Percentiles rank a stretch among this genome's conserved stretches.
Evolutionary conservation across 768 basidiomycete species (phyloP).

Genomic region (Suillus luteus): DNA sequence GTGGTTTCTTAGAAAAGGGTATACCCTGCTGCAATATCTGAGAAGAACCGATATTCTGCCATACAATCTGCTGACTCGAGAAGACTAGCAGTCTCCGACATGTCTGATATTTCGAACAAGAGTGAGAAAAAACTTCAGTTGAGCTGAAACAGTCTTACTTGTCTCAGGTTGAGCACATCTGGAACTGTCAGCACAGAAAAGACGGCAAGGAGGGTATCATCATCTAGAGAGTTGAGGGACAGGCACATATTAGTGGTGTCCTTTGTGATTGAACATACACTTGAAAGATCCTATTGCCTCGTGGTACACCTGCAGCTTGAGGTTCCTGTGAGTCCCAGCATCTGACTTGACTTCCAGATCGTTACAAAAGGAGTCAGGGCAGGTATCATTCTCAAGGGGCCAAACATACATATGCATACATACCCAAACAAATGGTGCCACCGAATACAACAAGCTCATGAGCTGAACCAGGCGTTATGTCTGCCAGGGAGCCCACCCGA

Average conservation of each 20-base stretch:
- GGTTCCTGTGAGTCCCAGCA: not conserved
- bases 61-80: conserved; percentile 54
- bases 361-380: too few relatives aligned
- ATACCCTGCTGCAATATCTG: conserved; percentile 48
- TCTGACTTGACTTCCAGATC: not conserved
- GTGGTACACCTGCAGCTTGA: not conserved
- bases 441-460: not conserved
- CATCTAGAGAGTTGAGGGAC: conserved; percentile 30
- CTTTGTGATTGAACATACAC: not conserved
- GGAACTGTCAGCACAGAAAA: conserved; percentile 40
- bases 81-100: conserved; percentile 49
- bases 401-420: not conserved
- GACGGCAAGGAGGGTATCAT: conserved; percentile 42
- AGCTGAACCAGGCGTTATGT: conserved; percentile 24
- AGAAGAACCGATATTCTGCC: conserved; percentile 50
- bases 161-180: conserved; percentile 43
- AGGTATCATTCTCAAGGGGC: not conserved
- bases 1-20: conserved; percentile 47
- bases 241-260: conserved; percentile 14
- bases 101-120: conserved; percentile 36
- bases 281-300: not conserved
- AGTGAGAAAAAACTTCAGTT: not conserved
- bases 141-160: conserved; percentile 34
- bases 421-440: not conserved
- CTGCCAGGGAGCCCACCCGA: conserved; percentile 63